Conservation (phyloP, 441 rosid genomes). For the Daphne laureola region DNA sequence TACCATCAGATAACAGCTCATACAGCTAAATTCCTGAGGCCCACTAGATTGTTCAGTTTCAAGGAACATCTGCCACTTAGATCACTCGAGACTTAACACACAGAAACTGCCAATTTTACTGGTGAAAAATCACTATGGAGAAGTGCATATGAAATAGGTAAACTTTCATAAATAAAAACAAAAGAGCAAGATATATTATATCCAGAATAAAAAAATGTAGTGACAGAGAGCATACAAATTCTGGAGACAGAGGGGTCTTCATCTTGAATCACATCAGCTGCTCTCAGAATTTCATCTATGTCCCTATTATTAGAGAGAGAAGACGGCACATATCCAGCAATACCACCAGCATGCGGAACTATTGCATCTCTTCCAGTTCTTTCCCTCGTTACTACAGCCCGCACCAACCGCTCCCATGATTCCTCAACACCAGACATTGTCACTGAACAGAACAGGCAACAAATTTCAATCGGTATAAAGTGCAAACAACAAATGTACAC, state of each 20-base stretch:
- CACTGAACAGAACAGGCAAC: slow-evolving; percentile 10
- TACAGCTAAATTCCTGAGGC: too few relatives aligned
- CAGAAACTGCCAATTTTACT: too few relatives aligned
- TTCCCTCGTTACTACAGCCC: slow-evolving; percentile 73
- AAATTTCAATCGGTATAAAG: too few relatives aligned
- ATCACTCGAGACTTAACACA: too few relatives aligned
- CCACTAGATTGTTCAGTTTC: too few relatives aligned
- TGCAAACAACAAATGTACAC: too few relatives aligned
- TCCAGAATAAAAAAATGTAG: neutral
- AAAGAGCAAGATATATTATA: too few relatives aligned
- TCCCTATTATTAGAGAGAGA: slow-evolving; percentile 78
- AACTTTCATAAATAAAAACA: too few relatives aligned
- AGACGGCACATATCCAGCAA: slow-evolving; percentile 79
- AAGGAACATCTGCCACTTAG: too few relatives aligned
- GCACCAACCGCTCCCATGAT: slow-evolving; percentile 82
- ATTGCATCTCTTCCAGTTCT: slow-evolving; percentile 43
- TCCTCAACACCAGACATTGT: slow-evolving; percentile 76
- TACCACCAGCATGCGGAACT: slow-evolving; percentile 51
- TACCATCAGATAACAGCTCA: too few relatives aligned
- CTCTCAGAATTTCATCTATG: slow-evolving; percentile 84
- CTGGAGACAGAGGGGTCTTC: slow-evolving; percentile 83
- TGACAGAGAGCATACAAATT: slow-evolving; percentile 44
- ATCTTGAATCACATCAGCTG: slow-evolving; percentile 94
- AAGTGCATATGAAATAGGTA: too few relatives aligned
- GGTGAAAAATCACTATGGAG: too few relatives aligned